phyloP scores from a whole-genome alignment of 2,329 filamentous ascomycete genomes.

The Aspergillus fumigatus region DNA sequence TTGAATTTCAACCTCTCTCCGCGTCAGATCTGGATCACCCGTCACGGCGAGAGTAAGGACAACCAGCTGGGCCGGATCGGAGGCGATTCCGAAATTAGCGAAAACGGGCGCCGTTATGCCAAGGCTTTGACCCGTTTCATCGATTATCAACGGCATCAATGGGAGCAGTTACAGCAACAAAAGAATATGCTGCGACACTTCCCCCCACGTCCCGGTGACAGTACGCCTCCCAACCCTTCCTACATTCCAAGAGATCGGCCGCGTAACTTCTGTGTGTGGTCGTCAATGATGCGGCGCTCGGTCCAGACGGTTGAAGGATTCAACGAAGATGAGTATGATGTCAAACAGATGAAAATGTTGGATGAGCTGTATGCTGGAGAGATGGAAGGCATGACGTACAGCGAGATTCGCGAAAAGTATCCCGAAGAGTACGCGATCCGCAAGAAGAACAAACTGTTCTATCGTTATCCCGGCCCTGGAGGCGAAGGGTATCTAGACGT shows the following conservation, averaged over 20 bases:
- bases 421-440: conserved; percentile 79
- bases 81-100: conserved; percentile 79
- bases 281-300: conserved; percentile 88
- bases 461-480: conserved; percentile 92
- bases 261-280: conserved; percentile 96
- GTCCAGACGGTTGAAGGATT: conserved; percentile 86
- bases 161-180: conserved; percentile 76
- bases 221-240: conserved; percentile 91
- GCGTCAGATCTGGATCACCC: conserved; percentile 95
- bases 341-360: conserved; percentile 97
- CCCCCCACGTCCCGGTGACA: conserved; percentile 85
- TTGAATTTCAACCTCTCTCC: conserved; percentile 96
- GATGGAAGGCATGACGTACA: conserved; percentile 94
- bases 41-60: conserved; percentile 87
- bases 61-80: conserved; percentile 86
- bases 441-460: conserved; percentile 81
- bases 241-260: conserved; percentile 56
- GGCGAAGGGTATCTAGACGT: conserved; percentile 96
- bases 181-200: conserved; percentile 74
- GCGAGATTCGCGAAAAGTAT: conserved; percentile 75
- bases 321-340: conserved; percentile 91
- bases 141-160: conserved; percentile 70
- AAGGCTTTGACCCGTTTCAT: conserved; percentile 78
- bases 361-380: conserved; percentile 91
- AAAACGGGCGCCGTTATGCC: conserved; percentile 74